Percentiles rank a stretch among this genome's conserved stretches.
phyloP scores from a whole-genome alignment of 2,329 filamentous ascomycete species.

The Parastagonospora avenae region DNA sequence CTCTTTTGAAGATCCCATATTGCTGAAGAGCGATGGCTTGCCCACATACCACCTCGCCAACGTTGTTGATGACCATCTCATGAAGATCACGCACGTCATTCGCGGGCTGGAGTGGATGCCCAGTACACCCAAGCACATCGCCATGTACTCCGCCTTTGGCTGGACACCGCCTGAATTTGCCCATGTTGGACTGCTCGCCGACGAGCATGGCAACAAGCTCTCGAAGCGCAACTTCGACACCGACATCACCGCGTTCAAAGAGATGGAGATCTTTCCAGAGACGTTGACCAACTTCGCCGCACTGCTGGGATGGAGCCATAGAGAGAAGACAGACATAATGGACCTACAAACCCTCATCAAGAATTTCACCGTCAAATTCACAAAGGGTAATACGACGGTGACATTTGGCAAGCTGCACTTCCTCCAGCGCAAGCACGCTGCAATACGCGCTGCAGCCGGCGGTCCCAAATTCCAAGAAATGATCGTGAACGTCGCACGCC shows the following conservation, averaged over 20 bases:
- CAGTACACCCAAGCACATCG: slow-evolving; percentile 80
- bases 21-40: slow-evolving; percentile 88
- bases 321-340: slow-evolving; percentile 70
- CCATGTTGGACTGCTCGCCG: slow-evolving; percentile 56
- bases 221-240: slow-evolving; percentile 82
- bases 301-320: slow-evolving; percentile 82
- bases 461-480: slow-evolving; percentile 50
- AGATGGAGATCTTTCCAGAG: slow-evolving; percentile 66
- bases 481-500: slow-evolving; percentile 35
- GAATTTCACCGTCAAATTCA: slow-evolving; percentile 85
- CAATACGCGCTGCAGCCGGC: slow-evolving; percentile 52
- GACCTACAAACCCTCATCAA: slow-evolving; percentile 71
- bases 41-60: slow-evolving; percentile 98
- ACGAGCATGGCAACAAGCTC: slow-evolving; percentile 55
- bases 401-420: slow-evolving; percentile 79
- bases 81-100: slow-evolving; percentile 95
- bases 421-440: slow-evolving; percentile 75
- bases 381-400: slow-evolving; percentile 85
- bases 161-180: slow-evolving; percentile 56
- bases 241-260: slow-evolving; percentile 63
- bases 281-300: slow-evolving; percentile 80
- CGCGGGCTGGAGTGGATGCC: slow-evolving; percentile 96
- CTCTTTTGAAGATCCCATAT: slow-evolving; percentile 79
- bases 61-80: slow-evolving; percentile 92
- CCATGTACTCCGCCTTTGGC: slow-evolving; percentile 57